These are phyloP conservation scores for Gnomoniopsis sp. DNA, from an alignment of 2,329 filamentous ascomycete species.

Conservation along the genomic window DNA sequence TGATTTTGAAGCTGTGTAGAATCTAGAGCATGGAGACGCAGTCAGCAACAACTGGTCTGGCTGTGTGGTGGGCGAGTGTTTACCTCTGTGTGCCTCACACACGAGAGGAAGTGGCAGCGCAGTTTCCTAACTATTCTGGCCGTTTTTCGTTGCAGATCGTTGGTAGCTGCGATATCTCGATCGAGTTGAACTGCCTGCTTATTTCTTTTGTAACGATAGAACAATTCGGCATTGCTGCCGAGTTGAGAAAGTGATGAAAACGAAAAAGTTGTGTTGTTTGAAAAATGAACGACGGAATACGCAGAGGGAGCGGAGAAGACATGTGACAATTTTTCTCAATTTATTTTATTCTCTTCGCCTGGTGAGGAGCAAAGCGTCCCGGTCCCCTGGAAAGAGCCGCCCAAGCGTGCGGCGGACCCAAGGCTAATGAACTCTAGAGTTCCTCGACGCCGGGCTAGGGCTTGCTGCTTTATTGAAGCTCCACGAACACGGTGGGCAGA, in stretches of 20 bases:
- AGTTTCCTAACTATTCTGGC: not conserved
- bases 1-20: no score
- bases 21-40: no score
- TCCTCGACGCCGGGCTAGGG: not conserved
- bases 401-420: no score
- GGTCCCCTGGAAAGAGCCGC: no score
- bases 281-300: not conserved
- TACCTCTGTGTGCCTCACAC: not conserved
- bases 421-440: no score
- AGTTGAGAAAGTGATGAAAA: not conserved
- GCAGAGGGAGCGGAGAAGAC: no score
- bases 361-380: no score
- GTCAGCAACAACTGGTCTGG: not conserved
- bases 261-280: not conserved
- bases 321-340: no score
- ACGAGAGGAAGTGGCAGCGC: not conserved
- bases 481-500: not conserved
- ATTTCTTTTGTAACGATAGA: not conserved
- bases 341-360: no score
- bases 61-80: not conserved
- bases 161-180: not conserved
- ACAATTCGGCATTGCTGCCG: not conserved
- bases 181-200: not conserved
- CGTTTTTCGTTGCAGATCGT: not conserved
- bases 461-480: not conserved